phyloP scores from a whole-genome alignment of 805 yeast genomes.

The Metschnikowia sp. region DNA sequence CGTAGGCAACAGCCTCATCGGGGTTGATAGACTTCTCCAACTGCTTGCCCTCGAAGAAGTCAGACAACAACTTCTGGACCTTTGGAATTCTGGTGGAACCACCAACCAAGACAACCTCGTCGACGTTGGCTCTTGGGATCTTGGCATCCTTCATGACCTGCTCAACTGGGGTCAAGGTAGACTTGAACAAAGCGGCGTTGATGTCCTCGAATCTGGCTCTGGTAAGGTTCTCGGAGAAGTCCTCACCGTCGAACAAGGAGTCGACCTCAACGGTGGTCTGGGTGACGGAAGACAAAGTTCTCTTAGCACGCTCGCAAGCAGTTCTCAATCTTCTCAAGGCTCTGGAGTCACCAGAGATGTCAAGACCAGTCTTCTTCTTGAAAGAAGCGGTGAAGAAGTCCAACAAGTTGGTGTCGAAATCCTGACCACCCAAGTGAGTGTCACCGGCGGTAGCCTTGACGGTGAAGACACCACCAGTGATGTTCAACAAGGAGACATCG shows the following conservation, averaged over 20 bases:
- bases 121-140: conserved; percentile 78
- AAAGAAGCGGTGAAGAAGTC: conserved; percentile 45
- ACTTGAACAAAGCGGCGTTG: conserved; percentile 88
- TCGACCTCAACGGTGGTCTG: conserved; percentile 96
- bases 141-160: conserved; percentile 93
- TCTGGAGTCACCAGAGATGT: conserved; percentile 46
- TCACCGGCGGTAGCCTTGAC: conserved; percentile 83
- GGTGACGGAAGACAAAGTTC: conserved; percentile 92
- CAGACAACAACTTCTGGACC: conserved; percentile 89
- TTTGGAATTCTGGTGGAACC: conserved; percentile 99
- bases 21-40: conserved; percentile 98
- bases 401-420: conserved; percentile 49
- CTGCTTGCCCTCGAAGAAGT: conserved; percentile 89
- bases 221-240: conserved; percentile 90
- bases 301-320: conserved; percentile 97
- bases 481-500: conserved; percentile 88
- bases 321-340: conserved; percentile 79
- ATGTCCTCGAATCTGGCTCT: conserved; percentile 98
- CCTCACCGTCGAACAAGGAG: conserved; percentile 90
- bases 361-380: conserved; percentile 46
- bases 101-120: conserved; percentile 96
- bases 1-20: conserved; percentile 99
- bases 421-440: conserved; percentile 53
- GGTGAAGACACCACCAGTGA: conserved; percentile 95
- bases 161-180: conserved; percentile 93